Base-by-base conservation (phyloP, 768 basidiomycete species). In the Pisolithus tinctorius region DNA sequence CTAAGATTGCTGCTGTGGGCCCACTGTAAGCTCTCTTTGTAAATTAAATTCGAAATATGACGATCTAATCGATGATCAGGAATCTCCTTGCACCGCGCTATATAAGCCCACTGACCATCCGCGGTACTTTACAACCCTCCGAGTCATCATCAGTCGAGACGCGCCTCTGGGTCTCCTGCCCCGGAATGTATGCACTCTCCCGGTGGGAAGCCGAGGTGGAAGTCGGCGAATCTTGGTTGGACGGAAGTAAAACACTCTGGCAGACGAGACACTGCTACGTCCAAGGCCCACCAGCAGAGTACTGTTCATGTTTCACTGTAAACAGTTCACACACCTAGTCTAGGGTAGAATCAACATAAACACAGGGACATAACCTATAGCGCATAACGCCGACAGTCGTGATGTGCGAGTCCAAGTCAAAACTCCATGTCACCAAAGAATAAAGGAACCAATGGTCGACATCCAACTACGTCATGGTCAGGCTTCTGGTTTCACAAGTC, bases 121-220 rank as follows among this genome's bases (percentile, higher is more conserved):
- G 81, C 27, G 84, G 84, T 2, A 68, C 64, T 4, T 66, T 93
- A 29, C 49, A 65, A 17, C 82, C 89, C 10, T 69, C 73, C 6
- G 69, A 77, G 51, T 66, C 71, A 3, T 62, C 65, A 11, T 66
- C 62, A 0, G 53, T 88, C 17, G 66, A 69, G 20, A 74, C 80
- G 1, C 77, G 71, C 45, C 64, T 92, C 2, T 86, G 82, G 75
- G 71, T 82, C 9, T 67, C 75, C 11, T 76, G 76, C 39, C 81
- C 88, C 29, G 88, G 88, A 11, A 72, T 74, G 23, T 86, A 88
- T 62, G 70, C 70, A 11, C 69, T 91, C 14, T 77, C 76, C 29
- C 77, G 78, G 4, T 95, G 91, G 90, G 71, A 69, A 38, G 57
- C 88, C 9, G 83, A 86, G 58, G 82, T 81, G 1, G 74, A 82